Evolutionary conservation across 805 yeast species (phyloP), one percentile per base, ranked within the genome.

Genomic region (Ogataea wickerhamii): DNA sequence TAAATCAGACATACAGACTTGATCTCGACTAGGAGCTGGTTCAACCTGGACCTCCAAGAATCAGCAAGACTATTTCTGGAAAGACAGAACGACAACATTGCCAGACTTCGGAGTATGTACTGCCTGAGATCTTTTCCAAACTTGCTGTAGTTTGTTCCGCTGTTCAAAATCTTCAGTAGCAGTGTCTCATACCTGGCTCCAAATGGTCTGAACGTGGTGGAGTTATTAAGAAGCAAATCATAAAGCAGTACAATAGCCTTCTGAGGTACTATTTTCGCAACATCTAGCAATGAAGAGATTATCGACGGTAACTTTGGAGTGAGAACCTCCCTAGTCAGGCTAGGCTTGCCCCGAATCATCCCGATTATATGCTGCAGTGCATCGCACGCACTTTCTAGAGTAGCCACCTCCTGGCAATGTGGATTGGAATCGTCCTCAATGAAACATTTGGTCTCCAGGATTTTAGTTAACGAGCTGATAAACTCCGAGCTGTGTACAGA

Each of bases 141-240:
- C 33, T 56, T 64, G 12, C 55, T 53, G 49, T 63, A 71, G 52
- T 56, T 62, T 5, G 40, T 50, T 26, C 54, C 64, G 38, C 50
- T 56, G 26, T 42, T 53, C 26, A 70, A 58, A 41, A 74, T 53
- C 5, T 46, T 48, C 7, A 64, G 41, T 21, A 80, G 59, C 21
- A 66, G 71, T 10, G 55, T 58, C 49, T 79, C 78, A 47, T 74
- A 76, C 49, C 78, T 81, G 41, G 77, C 73, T 4, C 82, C 82
- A 62, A 71, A 81, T 11, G 95, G 95, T 58, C 89, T 75, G 55
- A 86, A 85, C 2, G 94, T 82, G 2, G 93, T 84, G 1, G 94
- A 73, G 52, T 87, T 83, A 40, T 73, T 64, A 28, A 61, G 56
- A 23, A 82, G 63, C 18, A 81, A 53, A 22, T 58, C 63, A 43